Evolutionary conservation across 257 asterid genomes (phyloP), one percentile per base, ranked within the genome.

Genomic region (Nicotiana obtusifolia): DNA sequence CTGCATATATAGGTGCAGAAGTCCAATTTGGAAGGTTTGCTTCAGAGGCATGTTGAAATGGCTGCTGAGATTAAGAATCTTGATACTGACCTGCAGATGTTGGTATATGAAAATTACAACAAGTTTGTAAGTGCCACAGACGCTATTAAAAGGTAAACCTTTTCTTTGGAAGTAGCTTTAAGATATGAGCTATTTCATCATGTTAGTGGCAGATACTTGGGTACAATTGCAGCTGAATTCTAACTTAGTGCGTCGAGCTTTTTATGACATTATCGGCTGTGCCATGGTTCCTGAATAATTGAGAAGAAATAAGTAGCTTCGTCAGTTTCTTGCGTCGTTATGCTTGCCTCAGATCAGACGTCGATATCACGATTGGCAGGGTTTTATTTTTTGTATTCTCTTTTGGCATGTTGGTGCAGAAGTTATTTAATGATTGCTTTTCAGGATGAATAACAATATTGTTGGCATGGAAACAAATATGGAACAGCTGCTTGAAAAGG

Each of bases 401-500:
- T 59, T 14, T 44, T 20, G 59, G 20, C 78, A 41, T 69, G 20
- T 73, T 73, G 16, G 15, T 15, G 49, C 61, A 52, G 41, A 24
- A 24, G 41, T 47, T 59, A 47, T 19, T 71, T 24, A 24, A 10
- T 47, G 79, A 47, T 73, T 73, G 14, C 61, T 22, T 47, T 87
- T 44, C 92, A 94, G 99, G 94, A 96, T 96, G 99, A 96, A 96
- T 82, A 96, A 89, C 76, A 96, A 96, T 84, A 96, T 96, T 85
- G 93, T 90, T 64, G 98, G 99, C 84, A 96, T 94, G 97, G 99
- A 96, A 88, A 84, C 97, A 80, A 96, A 92, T 88, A 96, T 94
- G 99, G 98, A 94, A 85, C 97, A 93, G 87, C 99, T 96, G 86
- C 97, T 96, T 86, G 92, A 93, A 83, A 96, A 96, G 99, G 99